Base-by-base conservation (phyloP, 129 eudicot species). In the Saposhnikovia divaricata region DNA sequence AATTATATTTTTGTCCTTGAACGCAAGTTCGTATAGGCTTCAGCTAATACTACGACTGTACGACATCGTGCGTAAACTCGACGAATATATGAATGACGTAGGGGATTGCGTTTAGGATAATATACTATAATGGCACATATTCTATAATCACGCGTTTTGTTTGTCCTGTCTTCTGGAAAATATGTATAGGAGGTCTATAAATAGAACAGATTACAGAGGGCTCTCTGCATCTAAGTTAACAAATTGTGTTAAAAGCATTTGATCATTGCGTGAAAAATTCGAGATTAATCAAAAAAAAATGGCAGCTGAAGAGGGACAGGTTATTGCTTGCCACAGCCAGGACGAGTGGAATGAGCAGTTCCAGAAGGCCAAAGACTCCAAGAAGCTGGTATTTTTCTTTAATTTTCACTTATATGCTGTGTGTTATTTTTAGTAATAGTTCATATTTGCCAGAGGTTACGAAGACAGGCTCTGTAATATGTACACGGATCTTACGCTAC, bases 221-320 rank as follows among this genome's bases (percentile, higher is more conserved):
- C 15, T 61, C 69, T 61, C 69, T 61, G 37, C 34, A 61, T 59
- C 68, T 3, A 1, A 21, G 25, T 9, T 55, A 61, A 25, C 69
- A 10, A 0, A n/a, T 9, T 9, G 5, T 61, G 34, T 61, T 61
- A n/a, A 61, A 61, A n/a, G 12, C 1, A 61, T 61, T n/a, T 23
- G 11, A 21, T n/a, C n/a, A 23, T n/a, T n/a, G 66, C 9, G 4
- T 59, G 5, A 59, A 59, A 0, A 59, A 23, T 2, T 6, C 4
- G 23, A 55, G 9, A 19, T 53, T 19, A 19, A 5, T 57, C n/a
- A 2, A 6, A 77, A n/a, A n/a, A 51, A 84, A 53, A 85, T 84
- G 90, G 83, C 87, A 63, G 69, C 75, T 8, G 83, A 89, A 51
- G 98, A 89, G 81, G 98, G 93, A 82, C 88, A 83, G 46, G 94